Conservation (phyloP, 2,329 filamentous ascomycete species). For the Trichoderma sp. region DNA sequence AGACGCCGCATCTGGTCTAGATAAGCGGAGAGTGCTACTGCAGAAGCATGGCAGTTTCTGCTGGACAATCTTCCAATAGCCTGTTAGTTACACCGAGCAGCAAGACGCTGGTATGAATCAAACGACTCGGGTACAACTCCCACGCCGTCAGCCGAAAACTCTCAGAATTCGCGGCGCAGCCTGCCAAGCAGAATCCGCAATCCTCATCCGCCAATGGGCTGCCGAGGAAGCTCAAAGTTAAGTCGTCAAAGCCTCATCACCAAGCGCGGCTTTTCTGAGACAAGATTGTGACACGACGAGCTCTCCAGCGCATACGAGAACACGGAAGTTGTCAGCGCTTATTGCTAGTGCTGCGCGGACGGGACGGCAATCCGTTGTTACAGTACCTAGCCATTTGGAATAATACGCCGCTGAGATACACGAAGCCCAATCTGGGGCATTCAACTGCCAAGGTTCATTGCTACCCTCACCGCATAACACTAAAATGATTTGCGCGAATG, state of each 20-base stretch:
- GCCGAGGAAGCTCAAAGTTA: neutral
- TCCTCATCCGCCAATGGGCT: neutral
- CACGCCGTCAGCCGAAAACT: neutral
- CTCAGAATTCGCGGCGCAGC: neutral
- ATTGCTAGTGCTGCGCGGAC: neutral
- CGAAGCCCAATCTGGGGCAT: neutral
- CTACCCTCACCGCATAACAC: neutral
- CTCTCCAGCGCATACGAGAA: neutral
- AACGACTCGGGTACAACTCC: neutral
- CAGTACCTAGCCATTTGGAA: neutral
- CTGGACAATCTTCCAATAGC: neutral
- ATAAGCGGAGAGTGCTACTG: neutral
- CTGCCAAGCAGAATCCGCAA: neutral
- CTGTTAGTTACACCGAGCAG: neutral
- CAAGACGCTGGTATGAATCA: neutral
- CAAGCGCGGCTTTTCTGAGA: neutral
- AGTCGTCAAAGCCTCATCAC: constrained; percentile 4
- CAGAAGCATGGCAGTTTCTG: neutral
- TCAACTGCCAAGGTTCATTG: neutral
- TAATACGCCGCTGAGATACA: neutral
- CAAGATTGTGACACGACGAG: neutral
- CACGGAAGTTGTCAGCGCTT: neutral
- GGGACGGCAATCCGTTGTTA: neutral
- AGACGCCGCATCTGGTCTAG: neutral
- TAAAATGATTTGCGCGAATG: neutral